Base-by-base conservation (phyloP, 2,329 filamentous ascomycete species). In the Didymella arachidicola region DNA sequence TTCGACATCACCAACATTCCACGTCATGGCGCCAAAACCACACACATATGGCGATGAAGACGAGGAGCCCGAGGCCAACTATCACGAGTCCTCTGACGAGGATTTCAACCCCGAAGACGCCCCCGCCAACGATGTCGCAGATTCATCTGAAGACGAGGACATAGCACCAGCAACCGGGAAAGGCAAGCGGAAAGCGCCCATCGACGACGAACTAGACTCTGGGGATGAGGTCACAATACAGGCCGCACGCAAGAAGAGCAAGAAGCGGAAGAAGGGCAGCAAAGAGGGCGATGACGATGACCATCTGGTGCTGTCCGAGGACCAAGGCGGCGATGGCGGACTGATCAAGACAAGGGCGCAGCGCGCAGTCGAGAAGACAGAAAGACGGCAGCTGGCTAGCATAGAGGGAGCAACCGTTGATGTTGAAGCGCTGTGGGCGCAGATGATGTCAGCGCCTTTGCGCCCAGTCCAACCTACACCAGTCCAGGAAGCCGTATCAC, bases 311-410 rank as follows among this genome's bases (percentile, higher is more conserved):
- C 42, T 75, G 12, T 55, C 73, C 12, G 72, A 68, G 7, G 73
- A 76, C 22, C 84, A 83, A 30, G 85, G 86, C 53, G 78, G 77
- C 8, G 78, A 79, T 11, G 87, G 87, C 10, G 86, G 86, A 0
- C 77, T 91, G 62, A 81, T 93, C 76, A 92, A 90, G 80, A 93
- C 90, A 46, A 83, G 90, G 58, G 84, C 88, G 49, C 89, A 91
- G 78, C 83, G 88, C 59, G 87, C 87, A 18, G 81, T 80, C 44
- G 89, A 90, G 84, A 86, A 79, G 59, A 83, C 82, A 60, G 87
- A 89, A 69, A 81, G 81, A 51, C 84, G 83, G 60, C 78, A 81
- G 11, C 78, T 82, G 2, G 79, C 80, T 1, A 82, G 78, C 42
- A 83, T 78, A 0, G 87, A 84, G 0, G 86, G 86, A 0, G 85